Evolutionary conservation across 169 alveolate genomes (phyloP).

Genomic region (Plasmodium adleri): DNA sequence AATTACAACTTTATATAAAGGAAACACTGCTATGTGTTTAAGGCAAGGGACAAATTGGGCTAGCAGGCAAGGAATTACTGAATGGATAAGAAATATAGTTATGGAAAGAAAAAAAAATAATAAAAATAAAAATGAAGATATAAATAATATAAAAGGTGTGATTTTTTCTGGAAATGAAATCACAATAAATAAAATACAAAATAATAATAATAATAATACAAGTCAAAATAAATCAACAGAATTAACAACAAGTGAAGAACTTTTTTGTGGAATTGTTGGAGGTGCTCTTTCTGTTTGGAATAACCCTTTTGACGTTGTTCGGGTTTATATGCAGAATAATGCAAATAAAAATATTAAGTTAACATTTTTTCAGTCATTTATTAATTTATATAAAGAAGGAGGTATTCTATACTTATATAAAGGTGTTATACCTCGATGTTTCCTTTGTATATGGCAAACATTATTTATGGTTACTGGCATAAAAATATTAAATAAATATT

Average conservation of each 20-base stretch:
- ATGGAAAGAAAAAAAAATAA: constrained; percentile 32
- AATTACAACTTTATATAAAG: constrained; percentile 83
- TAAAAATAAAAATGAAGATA: not conserved
- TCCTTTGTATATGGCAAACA: constrained; percentile 86
- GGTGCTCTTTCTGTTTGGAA: constrained; percentile 87
- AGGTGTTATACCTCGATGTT: constrained; percentile 84
- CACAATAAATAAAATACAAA: not conserved
- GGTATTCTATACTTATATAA: constrained; percentile 79
- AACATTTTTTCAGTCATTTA: constrained; percentile 35
- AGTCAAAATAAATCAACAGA: not conserved
- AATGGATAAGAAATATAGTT: constrained; percentile 61
- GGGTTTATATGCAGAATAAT: constrained; percentile 85
- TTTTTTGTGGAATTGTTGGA: constrained; percentile 81
- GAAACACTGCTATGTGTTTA: constrained; percentile 84
- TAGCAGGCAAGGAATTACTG: constrained; percentile 87
- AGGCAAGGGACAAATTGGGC: constrained; percentile 90
- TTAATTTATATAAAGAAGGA: constrained; percentile 67
- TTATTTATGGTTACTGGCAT: constrained; percentile 86
- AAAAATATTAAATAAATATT: constrained; percentile 47
- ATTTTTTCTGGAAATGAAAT: not conserved
- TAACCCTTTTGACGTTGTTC: constrained; percentile 86
- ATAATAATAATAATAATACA: not conserved
- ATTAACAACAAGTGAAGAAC: constrained; percentile 46
- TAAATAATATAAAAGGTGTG: not conserved
- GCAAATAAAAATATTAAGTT: constrained; percentile 83